Percentiles rank a stretch among this genome's conserved stretches.
phyloP scores from a whole-genome alignment of 768 basidiomycete species.

The Coprinopsis marcescibilis region DNA sequence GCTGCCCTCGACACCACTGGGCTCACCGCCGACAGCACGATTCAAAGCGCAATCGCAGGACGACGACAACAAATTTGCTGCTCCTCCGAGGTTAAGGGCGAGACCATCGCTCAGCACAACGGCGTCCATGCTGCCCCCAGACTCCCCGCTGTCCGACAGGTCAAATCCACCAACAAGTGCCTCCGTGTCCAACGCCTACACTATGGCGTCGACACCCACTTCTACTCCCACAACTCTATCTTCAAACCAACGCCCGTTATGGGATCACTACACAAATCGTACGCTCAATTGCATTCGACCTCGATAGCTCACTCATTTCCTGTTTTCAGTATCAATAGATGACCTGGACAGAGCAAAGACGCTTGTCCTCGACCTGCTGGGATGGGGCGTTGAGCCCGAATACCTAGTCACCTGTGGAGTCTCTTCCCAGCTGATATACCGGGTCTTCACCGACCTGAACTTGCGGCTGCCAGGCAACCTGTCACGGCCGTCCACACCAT shows the following conservation, averaged over 20 bases:
- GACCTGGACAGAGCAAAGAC: conserved; percentile 10
- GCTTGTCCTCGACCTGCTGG: conserved; percentile 49
- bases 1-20: background rate
- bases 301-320: background rate
- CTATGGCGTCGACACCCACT: background rate
- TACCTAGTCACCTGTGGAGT: conserved; percentile 41
- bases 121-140: background rate
- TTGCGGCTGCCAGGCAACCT: conserved; percentile 64
- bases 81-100: background rate
- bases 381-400: conserved; percentile 48
- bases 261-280: conserved; percentile 11
- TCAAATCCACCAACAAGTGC: background rate
- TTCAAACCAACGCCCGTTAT: background rate
- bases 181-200: background rate
- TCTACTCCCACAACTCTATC: background rate
- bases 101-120: background rate
- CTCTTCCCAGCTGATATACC: conserved; percentile 52
- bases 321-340: conserved; percentile 5
- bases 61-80: background rate
- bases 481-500: conserved; percentile 7
- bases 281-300: background rate
- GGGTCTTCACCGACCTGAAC: conserved; percentile 74
- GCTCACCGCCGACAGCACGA: background rate
- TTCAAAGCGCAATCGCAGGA: background rate
- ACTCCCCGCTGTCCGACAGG: no score